These are phyloP conservation scores for Cicer arietinum DNA, from an alignment of 306 rosid species.

Conservation along the genomic window DNA sequence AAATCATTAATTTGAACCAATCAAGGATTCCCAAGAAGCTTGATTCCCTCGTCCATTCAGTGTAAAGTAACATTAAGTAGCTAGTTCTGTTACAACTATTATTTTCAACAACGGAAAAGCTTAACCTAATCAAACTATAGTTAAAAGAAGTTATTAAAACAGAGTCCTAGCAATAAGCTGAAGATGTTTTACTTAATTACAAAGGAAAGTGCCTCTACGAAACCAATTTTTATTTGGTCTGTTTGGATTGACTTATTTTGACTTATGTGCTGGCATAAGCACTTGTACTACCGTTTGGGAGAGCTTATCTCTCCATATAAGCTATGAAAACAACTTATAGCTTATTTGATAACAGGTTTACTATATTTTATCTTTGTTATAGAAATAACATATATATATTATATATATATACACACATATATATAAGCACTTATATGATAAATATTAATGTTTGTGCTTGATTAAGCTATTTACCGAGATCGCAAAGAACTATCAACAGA, in stretches of 20 bases:
- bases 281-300: no score
- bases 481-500: not conserved
- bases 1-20: not conserved
- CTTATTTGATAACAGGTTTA: no score
- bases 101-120: conserved; percentile 7
- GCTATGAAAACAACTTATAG: no score
- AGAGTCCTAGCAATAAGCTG: conserved; percentile 14
- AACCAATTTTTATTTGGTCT: not conserved
- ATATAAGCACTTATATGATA: no score
- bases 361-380: no score
- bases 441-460: no score
- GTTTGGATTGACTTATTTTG: no score
- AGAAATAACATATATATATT: no score
- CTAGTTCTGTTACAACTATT: conserved; percentile 2
- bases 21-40: conserved; percentile 19
- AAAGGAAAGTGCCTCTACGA: not conserved
- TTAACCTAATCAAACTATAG: not conserved
- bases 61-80: conserved; percentile 20
- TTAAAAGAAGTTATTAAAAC: conserved; percentile 6
- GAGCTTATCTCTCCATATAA: no score
- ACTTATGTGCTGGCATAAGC: no score
- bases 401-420: no score
- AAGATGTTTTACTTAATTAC: not conserved
- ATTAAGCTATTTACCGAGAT: not conserved
- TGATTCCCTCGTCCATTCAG: conserved; percentile 20